Conservation (phyloP, 208 protist species). For the Crithidia thermophila region DNA sequence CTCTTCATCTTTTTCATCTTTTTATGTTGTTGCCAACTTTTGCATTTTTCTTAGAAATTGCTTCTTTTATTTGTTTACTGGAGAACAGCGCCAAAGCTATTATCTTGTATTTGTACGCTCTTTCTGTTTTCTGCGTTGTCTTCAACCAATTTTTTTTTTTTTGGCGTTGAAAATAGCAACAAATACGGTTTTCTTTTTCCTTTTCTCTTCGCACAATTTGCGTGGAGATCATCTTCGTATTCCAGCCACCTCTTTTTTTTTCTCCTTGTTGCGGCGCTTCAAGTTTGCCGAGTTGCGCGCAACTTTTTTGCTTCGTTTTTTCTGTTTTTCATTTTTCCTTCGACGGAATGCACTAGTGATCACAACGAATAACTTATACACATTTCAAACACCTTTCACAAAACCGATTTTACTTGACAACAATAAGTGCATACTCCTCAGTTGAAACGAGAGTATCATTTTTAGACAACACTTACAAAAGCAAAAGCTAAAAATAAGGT, state of each 20-base stretch:
- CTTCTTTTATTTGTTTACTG: background rate
- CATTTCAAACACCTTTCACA: no score
- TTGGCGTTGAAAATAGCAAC: no score
- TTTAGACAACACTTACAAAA: no score
- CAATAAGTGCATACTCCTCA: no score
- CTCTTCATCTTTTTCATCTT: background rate
- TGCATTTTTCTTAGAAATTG: background rate
- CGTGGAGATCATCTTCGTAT: constrained; percentile 1
- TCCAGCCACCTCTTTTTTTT: constrained; percentile 1
- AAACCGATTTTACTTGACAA: no score
- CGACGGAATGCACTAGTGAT: no score
- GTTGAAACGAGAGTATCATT: no score
- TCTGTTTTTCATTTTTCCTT: constrained; percentile 10
- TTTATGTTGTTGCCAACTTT: background rate
- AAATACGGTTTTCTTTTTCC: background rate
- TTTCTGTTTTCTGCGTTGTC: no score
- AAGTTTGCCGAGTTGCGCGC: background rate
- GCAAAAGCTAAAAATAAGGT: no score
- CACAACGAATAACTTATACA: no score
- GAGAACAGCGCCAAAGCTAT: no score
- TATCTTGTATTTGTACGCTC: no score
- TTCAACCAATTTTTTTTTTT: background rate
- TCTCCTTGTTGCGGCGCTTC: constrained; percentile 10
- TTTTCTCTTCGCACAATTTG: background rate
- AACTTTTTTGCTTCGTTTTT: constrained; percentile 8